Evolutionary conservation across 257 asterid species (phyloP).

Genomic region (Echites panduratus): DNA sequence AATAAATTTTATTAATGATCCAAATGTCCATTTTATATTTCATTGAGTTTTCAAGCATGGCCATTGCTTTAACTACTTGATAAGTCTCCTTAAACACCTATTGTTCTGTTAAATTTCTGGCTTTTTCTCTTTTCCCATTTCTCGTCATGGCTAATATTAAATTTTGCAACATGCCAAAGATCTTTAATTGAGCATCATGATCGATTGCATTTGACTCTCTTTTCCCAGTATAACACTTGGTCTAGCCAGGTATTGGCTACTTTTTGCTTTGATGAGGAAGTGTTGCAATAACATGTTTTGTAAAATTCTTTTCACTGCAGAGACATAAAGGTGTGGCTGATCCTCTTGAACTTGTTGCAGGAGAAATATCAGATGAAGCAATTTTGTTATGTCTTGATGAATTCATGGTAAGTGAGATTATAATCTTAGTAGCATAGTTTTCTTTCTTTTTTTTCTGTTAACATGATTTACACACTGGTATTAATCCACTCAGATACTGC

Average conservation of each 20-base stretch:
- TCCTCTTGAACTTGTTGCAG: conserved; percentile 93
- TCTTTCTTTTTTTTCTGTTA: not conserved
- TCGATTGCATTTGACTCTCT: not conserved
- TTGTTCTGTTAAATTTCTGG: not conserved
- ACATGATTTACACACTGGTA: not conserved
- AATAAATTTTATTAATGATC: not conserved
- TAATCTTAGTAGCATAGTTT: not conserved
- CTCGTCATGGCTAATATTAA: not conserved
- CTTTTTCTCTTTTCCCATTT: not conserved
- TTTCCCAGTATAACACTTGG: not conserved
- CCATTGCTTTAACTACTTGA: not conserved
- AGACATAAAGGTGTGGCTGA: conserved; percentile 84
- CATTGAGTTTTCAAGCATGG: not conserved
- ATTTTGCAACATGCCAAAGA: not conserved
- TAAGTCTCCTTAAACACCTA: not conserved
- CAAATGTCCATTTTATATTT: not conserved
- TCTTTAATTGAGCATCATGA: not conserved
- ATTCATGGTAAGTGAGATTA: conserved; percentile 56
- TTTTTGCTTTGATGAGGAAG: not conserved
- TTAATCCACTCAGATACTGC: not conserved
- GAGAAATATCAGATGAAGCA: conserved; percentile 80
- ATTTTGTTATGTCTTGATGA: conserved; percentile 88
- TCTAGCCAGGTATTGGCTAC: not conserved
- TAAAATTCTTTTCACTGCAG: conserved; percentile 35
- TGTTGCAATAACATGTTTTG: not conserved